phyloP scores from a whole-genome alignment of 768 basidiomycete species.

The Clavaria fumosa region DNA sequence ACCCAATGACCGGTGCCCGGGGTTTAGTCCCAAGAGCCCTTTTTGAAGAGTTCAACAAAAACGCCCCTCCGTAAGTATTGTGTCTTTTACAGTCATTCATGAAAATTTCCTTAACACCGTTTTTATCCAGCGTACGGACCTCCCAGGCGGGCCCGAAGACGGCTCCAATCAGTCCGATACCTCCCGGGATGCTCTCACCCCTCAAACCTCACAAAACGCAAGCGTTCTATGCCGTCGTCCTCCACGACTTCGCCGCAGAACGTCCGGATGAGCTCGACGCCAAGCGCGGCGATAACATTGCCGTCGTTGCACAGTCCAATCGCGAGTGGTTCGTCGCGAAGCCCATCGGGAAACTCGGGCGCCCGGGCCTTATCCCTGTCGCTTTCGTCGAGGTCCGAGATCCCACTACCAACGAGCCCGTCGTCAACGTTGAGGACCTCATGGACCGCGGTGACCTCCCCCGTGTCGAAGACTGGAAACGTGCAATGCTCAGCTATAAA shows the following conservation, averaged over 20 bases:
- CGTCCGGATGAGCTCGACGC: conserved; percentile 93
- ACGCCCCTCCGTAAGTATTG: conserved; percentile 39
- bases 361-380: conserved; percentile 93
- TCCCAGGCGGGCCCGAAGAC: conserved; percentile 24
- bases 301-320: conserved; percentile 98
- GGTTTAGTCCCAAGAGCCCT: conserved; percentile 76
- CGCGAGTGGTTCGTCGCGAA: conserved; percentile 99
- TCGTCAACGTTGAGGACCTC: conserved; percentile 59
- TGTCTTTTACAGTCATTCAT: too few relatives aligned
- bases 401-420: conserved; percentile 66
- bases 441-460: conserved; percentile 85
- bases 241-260: conserved; percentile 93
- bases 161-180: conserved; percentile 13
- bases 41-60: conserved; percentile 88
- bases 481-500: conserved; percentile 88
- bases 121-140: conserved; percentile 17
- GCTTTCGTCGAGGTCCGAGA: conserved; percentile 96
- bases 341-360: conserved; percentile 86
- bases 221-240: conserved; percentile 87
- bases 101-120: conserved; percentile 6
- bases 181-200: conserved; percentile 14
- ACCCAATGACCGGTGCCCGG: conserved; percentile 80
- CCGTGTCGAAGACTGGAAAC: conserved; percentile 98
- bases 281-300: conserved; percentile 83
- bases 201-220: conserved; percentile 30